Evolutionary conservation across 192 early-diverging fungal species (phyloP).

Genomic region (Entomortierella beljakovae): DNA sequence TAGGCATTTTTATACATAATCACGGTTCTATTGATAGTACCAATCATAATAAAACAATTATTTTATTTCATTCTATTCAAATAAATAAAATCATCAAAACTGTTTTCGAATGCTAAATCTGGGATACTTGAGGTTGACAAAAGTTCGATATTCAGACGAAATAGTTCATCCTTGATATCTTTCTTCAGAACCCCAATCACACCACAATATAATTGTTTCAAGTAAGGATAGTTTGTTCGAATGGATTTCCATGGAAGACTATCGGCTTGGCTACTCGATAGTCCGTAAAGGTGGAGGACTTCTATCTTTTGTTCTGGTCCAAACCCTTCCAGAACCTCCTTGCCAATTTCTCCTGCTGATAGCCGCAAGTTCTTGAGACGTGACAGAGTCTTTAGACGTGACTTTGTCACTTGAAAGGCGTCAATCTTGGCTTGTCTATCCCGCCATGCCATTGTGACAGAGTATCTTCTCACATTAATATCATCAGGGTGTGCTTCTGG

Average conservation of each 20-base stretch:
- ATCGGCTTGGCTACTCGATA: constrained; percentile 11
- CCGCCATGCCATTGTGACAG: constrained; percentile 3
- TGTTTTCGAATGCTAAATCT: constrained; percentile 28
- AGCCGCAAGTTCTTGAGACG: constrained; percentile 16
- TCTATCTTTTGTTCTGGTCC: constrained; percentile 7
- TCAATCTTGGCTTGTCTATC: constrained; percentile 8
- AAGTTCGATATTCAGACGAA: constrained; percentile 16
- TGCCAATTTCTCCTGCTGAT: constrained; percentile 16
- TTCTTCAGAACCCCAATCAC: constrained; percentile 3
- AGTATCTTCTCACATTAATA: neutral
- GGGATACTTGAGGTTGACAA: constrained; percentile 14
- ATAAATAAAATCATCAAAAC: constrained; percentile 17
- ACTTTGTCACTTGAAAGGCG: constrained; percentile 8
- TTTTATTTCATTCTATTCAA: neutral
- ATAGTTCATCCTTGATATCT: constrained; percentile 15
- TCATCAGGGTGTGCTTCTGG: neutral
- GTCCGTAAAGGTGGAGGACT: constrained; percentile 29
- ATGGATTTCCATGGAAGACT: constrained; percentile 9
- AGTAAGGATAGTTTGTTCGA: neutral
- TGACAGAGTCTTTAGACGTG: constrained; percentile 9
- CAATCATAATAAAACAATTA: neutral
- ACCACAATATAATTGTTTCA: constrained; percentile 24
- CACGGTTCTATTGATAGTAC: neutral
- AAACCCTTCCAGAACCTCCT: constrained; percentile 13
- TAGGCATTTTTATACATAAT: neutral